phyloP scores from a whole-genome alignment of 805 yeast species.

The Candida glaebosa region DNA sequence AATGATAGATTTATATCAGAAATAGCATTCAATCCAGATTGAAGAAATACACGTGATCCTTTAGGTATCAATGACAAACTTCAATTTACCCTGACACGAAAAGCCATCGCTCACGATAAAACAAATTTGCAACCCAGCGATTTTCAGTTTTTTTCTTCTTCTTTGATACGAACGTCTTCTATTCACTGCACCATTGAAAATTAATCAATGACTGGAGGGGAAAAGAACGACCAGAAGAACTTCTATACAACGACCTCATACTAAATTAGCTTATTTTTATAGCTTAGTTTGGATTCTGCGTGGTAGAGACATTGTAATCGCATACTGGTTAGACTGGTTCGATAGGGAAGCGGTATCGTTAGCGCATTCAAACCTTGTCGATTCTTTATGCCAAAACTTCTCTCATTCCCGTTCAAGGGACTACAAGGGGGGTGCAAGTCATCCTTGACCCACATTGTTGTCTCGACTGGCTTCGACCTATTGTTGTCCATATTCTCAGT shows the following conservation, averaged over 20 bases:
- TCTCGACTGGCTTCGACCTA: no score
- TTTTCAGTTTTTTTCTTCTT: constrained; percentile 8
- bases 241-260: constrained; percentile 33
- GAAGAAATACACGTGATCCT: background rate
- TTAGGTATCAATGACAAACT: background rate
- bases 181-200: constrained; percentile 37
- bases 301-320: constrained; percentile 27
- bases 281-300: constrained; percentile 35
- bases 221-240: constrained; percentile 32
- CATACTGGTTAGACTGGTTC: no score
- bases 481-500: no score
- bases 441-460: no score
- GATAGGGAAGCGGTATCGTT: no score
- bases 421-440: no score
- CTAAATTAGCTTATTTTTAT: constrained; percentile 20
- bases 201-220: constrained; percentile 38
- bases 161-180: constrained; percentile 38
- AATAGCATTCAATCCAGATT: constrained; percentile 11
- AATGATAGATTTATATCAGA: constrained; percentile 26
- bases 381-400: background rate
- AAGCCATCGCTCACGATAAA: background rate
- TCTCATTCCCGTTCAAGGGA: no score
- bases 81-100: background rate
- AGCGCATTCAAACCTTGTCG: no score
- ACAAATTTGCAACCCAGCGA: background rate